Base-by-base conservation (phyloP, 78 protist genomes). In the Dictyostelium brefeldianum region DNA sequence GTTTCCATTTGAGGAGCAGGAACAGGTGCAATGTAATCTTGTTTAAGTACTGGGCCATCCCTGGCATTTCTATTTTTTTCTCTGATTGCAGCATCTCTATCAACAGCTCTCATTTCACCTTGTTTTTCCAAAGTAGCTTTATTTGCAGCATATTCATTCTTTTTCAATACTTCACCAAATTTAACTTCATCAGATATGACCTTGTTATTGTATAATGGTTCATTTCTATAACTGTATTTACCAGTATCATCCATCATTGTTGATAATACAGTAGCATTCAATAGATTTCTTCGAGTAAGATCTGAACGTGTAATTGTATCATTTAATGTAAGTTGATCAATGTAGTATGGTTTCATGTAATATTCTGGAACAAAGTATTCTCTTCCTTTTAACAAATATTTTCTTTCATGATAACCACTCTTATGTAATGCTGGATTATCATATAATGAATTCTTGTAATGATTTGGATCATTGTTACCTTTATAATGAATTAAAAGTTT, bases 321-420 rank as follows among this genome's bases (percentile, higher is more conserved):
- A 25, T 48, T 20, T 36, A 25, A 18, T 25, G 64, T 74, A 69
- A 78, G 22, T 77, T 73, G 78, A 8, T 87, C 92, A 59, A 87
- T 74, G 84, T 77, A 87, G 70, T 87, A 87, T 87, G 92, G 92
- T 56, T 29, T 75, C 1, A 54, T 75, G 59, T 29, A 87, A 11
- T 25, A 11, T 3, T 48, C n/a, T 77, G 84, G 83, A 12, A 54
- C 65, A 12, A 59, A 74, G 8, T 57, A 41, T 27, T 84, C 91
- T 5, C 31, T 53, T 5, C 48, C 56, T 71, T 27, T 83, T 14
- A 84, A 46, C 1, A 87, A 47, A 48, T 48, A 87, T 7, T 74
- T 48, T 51, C 92, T 54, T n/a, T 18, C 51, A 87, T 87, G 92
- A 31, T 77, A 77, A 41, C 92, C 92, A 17, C 10, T 6, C 3